Conservation (phyloP, 2,329 filamentous ascomycete species). For the Alternaria hordeiaustralica region DNA sequence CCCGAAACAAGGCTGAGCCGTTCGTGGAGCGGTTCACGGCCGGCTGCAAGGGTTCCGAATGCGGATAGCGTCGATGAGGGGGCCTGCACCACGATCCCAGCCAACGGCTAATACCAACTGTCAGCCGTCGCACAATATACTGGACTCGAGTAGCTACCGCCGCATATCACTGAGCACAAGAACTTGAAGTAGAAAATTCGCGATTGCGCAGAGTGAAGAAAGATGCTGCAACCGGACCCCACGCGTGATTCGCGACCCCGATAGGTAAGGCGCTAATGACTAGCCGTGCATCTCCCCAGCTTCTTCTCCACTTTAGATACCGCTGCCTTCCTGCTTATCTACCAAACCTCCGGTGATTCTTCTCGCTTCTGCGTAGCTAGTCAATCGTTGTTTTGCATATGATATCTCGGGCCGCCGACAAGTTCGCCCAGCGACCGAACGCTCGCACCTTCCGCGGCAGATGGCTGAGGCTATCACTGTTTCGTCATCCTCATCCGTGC, state of each 20-base stretch:
- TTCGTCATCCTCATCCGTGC: constrained; percentile 56
- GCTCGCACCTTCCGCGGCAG: constrained; percentile 21
- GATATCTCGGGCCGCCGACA: constrained; percentile 9
- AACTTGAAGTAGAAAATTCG: neutral
- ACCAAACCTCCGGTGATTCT: neutral
- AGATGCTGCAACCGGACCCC: constrained; percentile 10
- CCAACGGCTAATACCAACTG: neutral
- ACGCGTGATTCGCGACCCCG: constrained; percentile 17
- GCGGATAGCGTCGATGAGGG: constrained; percentile 1
- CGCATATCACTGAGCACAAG: neutral
- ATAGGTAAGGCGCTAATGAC: constrained; percentile 14
- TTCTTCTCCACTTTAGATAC: constrained; percentile 39
- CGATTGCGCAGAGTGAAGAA: neutral
- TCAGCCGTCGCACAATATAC: neutral
- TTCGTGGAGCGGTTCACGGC: constrained; percentile 10
- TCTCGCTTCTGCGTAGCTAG: constrained; percentile 1
- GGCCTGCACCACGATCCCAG: constrained; percentile 3
- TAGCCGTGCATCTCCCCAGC: constrained; percentile 22
- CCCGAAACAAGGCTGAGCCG: constrained; percentile 14
- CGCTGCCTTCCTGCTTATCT: constrained; percentile 20
- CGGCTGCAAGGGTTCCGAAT: constrained; percentile 2
- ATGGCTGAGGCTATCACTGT: constrained; percentile 66
- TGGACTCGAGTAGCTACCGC: constrained; percentile 7
- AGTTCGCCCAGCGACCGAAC: constrained; percentile 21
- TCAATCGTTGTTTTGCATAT: constrained; percentile 1